Evolutionary conservation across 2,329 filamentous ascomycete species (phyloP), one percentile per base, ranked within the genome.

Genomic region (Aschersonia sp.): DNA sequence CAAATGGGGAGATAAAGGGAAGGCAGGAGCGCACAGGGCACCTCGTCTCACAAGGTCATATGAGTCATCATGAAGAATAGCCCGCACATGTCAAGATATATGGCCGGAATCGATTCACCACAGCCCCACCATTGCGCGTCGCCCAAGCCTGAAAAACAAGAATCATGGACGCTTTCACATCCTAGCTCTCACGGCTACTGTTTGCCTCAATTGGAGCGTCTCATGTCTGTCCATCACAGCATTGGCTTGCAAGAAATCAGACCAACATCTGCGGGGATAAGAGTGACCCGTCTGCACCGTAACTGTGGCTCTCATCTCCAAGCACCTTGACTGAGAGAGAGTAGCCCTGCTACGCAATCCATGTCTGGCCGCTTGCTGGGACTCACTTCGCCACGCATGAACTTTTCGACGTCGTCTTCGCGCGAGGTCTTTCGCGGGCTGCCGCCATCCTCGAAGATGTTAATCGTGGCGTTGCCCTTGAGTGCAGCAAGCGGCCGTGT

Each of bases 281-380:
- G 22, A 22, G 22, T 22, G 22, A 22, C 4, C 22, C 22, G 22
- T 22, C 22, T 22, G 22, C 22, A 22, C 30, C 31, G 12, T 35
- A 8, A 35, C 3, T 45, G 30, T n/a, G 7, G 5, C 14, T 4
- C 35, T 75, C 65, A 84, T 58, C 79, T 76, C 88, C 89, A 96
- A 59, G 87, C 87, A n/a, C 89, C 90, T 66, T 94, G 86, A 57
- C 87, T 94, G 43, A 97, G 71, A 46, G 86, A 90, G 52, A 96
- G 64, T 53, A 97, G 66, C n/a, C 87, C 87, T 47, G 90, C 87
- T 44, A 95, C 83, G 59, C 87, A 94, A 60, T 94, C 87, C 62
- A 94, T 72, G 60, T 96, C 90, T 49, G 81, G 78, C 60, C 79
- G 81, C 64, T 87, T 87, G 59, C 81, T 81, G 7, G 79, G 81